Evolutionary conservation across 2,329 filamentous ascomycete species (phyloP).

Genomic region (Massarina eburnea): DNA sequence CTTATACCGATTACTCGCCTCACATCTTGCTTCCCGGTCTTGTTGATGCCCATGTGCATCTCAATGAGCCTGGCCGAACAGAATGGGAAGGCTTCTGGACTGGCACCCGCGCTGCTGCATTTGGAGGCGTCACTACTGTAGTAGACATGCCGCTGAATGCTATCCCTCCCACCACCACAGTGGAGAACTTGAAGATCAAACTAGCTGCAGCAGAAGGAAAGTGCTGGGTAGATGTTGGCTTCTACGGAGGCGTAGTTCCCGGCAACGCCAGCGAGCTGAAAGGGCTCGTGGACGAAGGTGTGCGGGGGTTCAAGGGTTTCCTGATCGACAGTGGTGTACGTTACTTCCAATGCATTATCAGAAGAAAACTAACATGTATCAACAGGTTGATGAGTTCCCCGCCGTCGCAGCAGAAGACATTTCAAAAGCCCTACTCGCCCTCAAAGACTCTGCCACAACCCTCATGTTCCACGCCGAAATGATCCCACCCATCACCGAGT

Average conservation of each 20-base stretch:
- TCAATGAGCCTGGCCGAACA: conserved; percentile 94
- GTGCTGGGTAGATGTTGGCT: conserved; percentile 98
- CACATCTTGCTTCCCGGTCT: conserved; percentile 84
- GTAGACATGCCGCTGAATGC: conserved; percentile 98
- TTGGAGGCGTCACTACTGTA: conserved; percentile 94
- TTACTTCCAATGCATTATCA: conserved; percentile 17
- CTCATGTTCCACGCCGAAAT: conserved; percentile 99
- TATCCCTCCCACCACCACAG: conserved; percentile 91
- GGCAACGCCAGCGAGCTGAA: conserved; percentile 81
- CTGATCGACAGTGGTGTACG: conserved; percentile 92
- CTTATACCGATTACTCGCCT: conserved; percentile 83
- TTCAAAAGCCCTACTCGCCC: conserved; percentile 73
- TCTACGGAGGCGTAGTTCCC: conserved; percentile 92
- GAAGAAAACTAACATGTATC: conserved; percentile 17
- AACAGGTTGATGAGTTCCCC: conserved; percentile 89
- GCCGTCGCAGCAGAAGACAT: conserved; percentile 83
- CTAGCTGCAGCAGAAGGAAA: conserved; percentile 79
- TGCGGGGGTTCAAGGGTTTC: conserved; percentile 96
- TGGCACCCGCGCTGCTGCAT: conserved; percentile 88
- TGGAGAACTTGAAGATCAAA: conserved; percentile 81
- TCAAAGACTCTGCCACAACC: conserved; percentile 80
- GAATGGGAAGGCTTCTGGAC: conserved; percentile 99
- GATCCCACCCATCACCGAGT: conserved; percentile 82
- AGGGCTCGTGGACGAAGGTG: conserved; percentile 78
- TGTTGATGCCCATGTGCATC: conserved; percentile 95